These are phyloP conservation scores for Cercospora sp. DNA, from an alignment of 2,329 filamentous ascomycete genomes.

Conservation along the genomic window DNA sequence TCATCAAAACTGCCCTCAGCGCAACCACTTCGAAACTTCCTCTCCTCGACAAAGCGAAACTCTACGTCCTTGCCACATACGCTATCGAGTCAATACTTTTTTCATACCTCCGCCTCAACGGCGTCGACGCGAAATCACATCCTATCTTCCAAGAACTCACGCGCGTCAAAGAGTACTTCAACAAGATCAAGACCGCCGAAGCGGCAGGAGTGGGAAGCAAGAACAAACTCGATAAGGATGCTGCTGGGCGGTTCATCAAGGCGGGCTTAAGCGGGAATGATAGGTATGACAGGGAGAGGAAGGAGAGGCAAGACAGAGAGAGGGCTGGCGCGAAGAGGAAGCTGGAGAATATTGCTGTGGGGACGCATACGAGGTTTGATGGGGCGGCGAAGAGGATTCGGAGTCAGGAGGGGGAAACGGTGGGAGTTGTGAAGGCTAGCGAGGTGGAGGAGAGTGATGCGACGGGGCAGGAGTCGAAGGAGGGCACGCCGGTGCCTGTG, in stretches of 20 bases:
- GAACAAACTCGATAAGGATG: slow-evolving; percentile 69
- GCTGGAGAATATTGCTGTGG: slow-evolving; percentile 37
- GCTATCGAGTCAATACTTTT: slow-evolving; percentile 88
- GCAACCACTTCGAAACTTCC: slow-evolving; percentile 75
- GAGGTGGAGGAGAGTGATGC: slow-evolving; percentile 21
- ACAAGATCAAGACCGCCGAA: slow-evolving; percentile 81
- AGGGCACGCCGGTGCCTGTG: slow-evolving; percentile 3
- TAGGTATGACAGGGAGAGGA: slow-evolving; percentile 44
- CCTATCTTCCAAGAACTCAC: slow-evolving; percentile 82
- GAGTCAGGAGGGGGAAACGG: slow-evolving; percentile 26
- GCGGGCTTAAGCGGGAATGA: slow-evolving; percentile 65
- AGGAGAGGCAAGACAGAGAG: slow-evolving; percentile 41
- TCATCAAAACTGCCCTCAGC: slow-evolving; percentile 65
- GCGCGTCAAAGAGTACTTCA: slow-evolving; percentile 86
- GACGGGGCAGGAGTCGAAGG: background rate
- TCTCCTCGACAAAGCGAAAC: slow-evolving; percentile 91
- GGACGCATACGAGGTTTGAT: slow-evolving; percentile 39
- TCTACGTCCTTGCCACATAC: slow-evolving; percentile 85
- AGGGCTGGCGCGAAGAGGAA: slow-evolving; percentile 40
- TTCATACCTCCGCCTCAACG: slow-evolving; percentile 76
- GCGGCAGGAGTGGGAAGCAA: slow-evolving; percentile 39
- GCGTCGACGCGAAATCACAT: slow-evolving; percentile 78
- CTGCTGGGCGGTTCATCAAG: slow-evolving; percentile 78
- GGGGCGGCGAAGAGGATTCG: slow-evolving; percentile 38
- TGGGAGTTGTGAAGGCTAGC: slow-evolving; percentile 18